Evolutionary conservation across 371 early-diverging fungal genomes (phyloP), one percentile per base, ranked within the genome.

Genomic region (Cokeromyces recurvatus): DNA sequence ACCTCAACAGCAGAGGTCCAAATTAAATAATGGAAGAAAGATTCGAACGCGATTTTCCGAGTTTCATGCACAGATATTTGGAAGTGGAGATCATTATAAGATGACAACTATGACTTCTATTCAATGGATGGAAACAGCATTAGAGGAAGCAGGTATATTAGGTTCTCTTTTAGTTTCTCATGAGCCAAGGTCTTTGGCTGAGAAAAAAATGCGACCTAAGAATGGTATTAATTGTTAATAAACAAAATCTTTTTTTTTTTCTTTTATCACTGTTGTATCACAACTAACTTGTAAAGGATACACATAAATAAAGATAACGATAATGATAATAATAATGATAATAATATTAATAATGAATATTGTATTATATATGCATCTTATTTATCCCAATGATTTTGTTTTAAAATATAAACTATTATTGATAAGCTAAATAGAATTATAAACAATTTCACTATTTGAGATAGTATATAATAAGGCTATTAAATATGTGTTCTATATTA

Each of bases 61-160:
- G 6, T 71, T 71, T 55, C 78, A 81, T 57, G 66, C 79, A 16
- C 59, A 62, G 24, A 65, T 81, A 7, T 81, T 79, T 68, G 81
- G 81, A 19, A 81, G 75, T 31, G 81, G 75, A 2, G 74, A 79
- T 48, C 27, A 41, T 17, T 59, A 71, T 40, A 54, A 63, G 27
- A 66, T 69, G 65, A 79, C 82, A 2, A 84, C 82, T 1, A 43
- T 84, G 12, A 80, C 84, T 0, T 74, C 79, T 4, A 84, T 80
- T 43, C 70, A 70, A 27, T 77, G 77, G 74, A 64, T 79, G 57
- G 62, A 69, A 25, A 62, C 66, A n/a, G 65, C 77, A 0, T 49
- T 84, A n/a, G 49, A 32, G 20, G 72, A 79, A 32, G 68, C 71
- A 22, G 77, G 78, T 15, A 11, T 80, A 17, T 46, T 59, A 15